These are phyloP conservation scores for Platanthera guangdongensis DNA, from an alignment of 106 monocot genomes.

Conservation along the genomic window DNA sequence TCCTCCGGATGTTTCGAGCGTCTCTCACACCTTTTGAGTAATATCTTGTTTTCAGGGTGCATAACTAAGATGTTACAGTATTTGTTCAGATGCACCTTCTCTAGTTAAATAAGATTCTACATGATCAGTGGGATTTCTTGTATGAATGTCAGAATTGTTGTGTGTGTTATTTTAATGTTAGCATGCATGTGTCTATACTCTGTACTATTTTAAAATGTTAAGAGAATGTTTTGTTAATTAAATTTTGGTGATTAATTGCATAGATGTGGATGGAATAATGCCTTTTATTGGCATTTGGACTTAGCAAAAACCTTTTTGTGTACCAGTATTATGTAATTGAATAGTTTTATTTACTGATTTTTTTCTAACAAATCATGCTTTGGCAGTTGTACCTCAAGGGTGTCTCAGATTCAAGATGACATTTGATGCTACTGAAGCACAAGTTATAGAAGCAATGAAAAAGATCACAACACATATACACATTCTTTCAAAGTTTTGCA, in stretches of 20 bases:
- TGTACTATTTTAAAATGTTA: neutral
- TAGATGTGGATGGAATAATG: neutral
- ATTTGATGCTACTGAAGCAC: conserved; percentile 59
- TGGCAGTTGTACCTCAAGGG: conserved; percentile 25
- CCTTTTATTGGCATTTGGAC: neutral
- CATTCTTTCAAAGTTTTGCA: conserved; percentile 79
- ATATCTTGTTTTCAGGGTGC: too few relatives aligned
- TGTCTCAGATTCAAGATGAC: conserved; percentile 73
- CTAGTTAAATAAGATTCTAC: too few relatives aligned
- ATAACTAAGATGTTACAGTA: too few relatives aligned
- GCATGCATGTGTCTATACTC: neutral
- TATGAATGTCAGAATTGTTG: neutral
- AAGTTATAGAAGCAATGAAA: conserved; percentile 86
- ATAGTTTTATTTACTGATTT: neutral
- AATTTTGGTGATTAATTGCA: neutral
- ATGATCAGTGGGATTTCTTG: too few relatives aligned
- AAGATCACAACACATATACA: conserved; percentile 89
- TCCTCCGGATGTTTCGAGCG: too few relatives aligned
- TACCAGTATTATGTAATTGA: neutral
- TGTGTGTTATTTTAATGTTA: neutral
- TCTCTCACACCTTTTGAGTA: too few relatives aligned
- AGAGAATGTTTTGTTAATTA: neutral
- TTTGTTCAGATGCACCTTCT: too few relatives aligned
- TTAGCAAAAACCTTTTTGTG: neutral
- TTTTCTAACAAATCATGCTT: conserved; percentile 1